phyloP scores from a whole-genome alignment of 1,139 yeast genomes.

The Debaryomycetaceae sp. region DNA sequence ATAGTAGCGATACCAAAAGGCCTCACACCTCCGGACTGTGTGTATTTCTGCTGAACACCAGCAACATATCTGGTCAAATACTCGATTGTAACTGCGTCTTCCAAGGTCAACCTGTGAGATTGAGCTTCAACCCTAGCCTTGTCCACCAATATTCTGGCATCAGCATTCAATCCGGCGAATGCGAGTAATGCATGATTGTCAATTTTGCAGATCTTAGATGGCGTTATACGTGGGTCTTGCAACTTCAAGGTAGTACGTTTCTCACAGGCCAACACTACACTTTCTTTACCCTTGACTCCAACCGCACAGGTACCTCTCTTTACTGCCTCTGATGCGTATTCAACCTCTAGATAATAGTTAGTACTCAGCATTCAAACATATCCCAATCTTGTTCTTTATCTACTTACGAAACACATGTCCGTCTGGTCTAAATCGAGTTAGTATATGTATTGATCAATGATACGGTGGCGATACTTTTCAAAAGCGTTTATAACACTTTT shows the following conservation, averaged over 20 bases:
- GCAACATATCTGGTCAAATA: conserved; percentile 93
- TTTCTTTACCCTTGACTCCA: conserved; percentile 86
- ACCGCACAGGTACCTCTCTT: conserved; percentile 98
- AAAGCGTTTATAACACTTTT: too few species aligned
- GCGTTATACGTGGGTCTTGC: conserved; percentile 95
- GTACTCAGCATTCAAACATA: conserved; percentile 12
- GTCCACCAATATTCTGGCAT: conserved; percentile 90
- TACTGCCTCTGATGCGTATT: conserved; percentile 96
- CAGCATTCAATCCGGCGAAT: conserved; percentile 97
- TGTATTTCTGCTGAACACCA: conserved; percentile 93
- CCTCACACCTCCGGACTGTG: conserved; percentile 97
- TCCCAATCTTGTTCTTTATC: background rate
- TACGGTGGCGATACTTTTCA: conserved; percentile 9
- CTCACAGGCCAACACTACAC: conserved; percentile 94
- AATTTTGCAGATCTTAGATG: conserved; percentile 86
- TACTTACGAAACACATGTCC: conserved; percentile 92
- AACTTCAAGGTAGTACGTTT: conserved; percentile 91
- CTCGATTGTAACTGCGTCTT: conserved; percentile 90
- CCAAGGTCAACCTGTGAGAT: conserved; percentile 89
- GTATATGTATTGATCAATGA: conserved; percentile 7
- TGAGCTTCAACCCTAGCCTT: conserved; percentile 97
- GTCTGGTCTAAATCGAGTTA: conserved; percentile 72
- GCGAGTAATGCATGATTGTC: conserved; percentile 91
- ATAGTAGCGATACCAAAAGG: conserved; percentile 94
- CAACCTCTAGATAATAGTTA: conserved; percentile 62